Conservation (phyloP, 192 early-diverging fungal genomes). For the Pecoramyces ruminantium region DNA sequence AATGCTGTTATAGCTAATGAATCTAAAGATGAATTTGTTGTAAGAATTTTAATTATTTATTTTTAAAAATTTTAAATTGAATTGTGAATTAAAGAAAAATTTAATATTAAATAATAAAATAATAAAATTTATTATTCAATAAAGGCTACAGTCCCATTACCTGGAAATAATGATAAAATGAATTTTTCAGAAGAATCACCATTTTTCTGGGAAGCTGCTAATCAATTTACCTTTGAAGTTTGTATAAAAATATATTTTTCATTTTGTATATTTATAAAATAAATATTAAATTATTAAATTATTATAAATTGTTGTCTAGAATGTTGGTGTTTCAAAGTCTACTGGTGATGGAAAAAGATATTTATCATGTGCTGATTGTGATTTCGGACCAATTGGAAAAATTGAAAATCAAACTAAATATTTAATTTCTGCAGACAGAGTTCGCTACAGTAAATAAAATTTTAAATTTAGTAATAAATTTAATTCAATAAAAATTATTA, state of each 20-base stretch:
- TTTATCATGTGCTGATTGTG: slow-evolving; percentile 59
- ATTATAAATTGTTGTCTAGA: slow-evolving; percentile 11
- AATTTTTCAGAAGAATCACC: not conserved
- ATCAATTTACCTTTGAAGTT: not conserved
- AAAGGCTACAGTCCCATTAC: not conserved
- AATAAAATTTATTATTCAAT: too few species aligned
- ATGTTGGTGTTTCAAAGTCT: slow-evolving; percentile 50
- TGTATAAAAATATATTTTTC: not conserved
- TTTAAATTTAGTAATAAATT: too few species aligned
- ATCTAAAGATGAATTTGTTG: not conserved
- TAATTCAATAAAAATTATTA: too few species aligned
- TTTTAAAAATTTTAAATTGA: too few species aligned
- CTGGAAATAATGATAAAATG: not conserved
- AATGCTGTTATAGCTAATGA: not conserved
- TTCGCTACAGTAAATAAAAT: slow-evolving; percentile 17
- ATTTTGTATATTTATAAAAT: too few species aligned
- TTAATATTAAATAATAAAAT: too few species aligned
- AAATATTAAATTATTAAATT: too few species aligned
- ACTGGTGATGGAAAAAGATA: slow-evolving; percentile 33
- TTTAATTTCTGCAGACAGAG: slow-evolving; percentile 36
- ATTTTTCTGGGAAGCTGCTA: not conserved
- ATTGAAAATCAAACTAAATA: slow-evolving; percentile 30
- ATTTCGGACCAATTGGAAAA: slow-evolving; percentile 53
- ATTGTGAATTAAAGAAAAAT: too few species aligned
- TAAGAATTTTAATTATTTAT: not conserved